Percentiles rank a stretch among this genome's conserved stretches.
Evolutionary conservation across 805 yeast species (phyloP).

Genomic region (Wickerhamiella kurtzmanii): DNA sequence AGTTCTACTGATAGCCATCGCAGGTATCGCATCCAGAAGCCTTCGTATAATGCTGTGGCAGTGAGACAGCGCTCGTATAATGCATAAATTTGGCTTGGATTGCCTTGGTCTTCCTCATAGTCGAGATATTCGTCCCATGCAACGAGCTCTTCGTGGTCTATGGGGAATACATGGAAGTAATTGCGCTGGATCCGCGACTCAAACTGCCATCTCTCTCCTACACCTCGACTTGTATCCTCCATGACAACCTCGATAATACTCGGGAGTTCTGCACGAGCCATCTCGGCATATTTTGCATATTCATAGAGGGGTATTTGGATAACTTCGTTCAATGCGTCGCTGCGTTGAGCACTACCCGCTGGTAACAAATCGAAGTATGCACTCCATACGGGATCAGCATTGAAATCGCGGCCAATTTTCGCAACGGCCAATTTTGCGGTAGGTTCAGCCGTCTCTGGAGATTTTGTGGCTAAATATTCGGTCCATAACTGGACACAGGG

Average conservation of each 20-base stretch:
- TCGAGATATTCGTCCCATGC: conserved; percentile 57
- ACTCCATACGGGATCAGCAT: conserved; percentile 78
- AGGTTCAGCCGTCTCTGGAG: background rate
- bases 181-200: conserved; percentile 53
- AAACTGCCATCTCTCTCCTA: conserved; percentile 56
- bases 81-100: conserved; percentile 26
- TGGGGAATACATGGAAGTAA: conserved; percentile 41
- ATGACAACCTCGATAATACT: conserved; percentile 24
- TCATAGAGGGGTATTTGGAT: conserved; percentile 61
- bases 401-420: conserved; percentile 54
- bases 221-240: conserved; percentile 35
- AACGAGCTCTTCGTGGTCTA: conserved; percentile 33
- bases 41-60: conserved; percentile 41
- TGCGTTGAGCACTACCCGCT: background rate
- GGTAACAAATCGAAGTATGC: conserved; percentile 34
- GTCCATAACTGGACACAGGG: conserved; percentile 26
- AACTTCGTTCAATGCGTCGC: conserved; percentile 26
- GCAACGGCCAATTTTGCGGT: conserved; percentile 36
- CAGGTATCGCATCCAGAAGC: conserved; percentile 58
- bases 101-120: conserved; percentile 32
- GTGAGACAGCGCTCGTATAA: conserved; percentile 58
- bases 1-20: conserved; percentile 31
- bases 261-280: conserved; percentile 11
- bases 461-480: conserved; percentile 21
- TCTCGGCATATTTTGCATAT: conserved; percentile 63